These are phyloP conservation scores for Bryoglossum gracile DNA, from an alignment of 495 filamentous ascomycete genomes.

Conservation along the genomic window DNA sequence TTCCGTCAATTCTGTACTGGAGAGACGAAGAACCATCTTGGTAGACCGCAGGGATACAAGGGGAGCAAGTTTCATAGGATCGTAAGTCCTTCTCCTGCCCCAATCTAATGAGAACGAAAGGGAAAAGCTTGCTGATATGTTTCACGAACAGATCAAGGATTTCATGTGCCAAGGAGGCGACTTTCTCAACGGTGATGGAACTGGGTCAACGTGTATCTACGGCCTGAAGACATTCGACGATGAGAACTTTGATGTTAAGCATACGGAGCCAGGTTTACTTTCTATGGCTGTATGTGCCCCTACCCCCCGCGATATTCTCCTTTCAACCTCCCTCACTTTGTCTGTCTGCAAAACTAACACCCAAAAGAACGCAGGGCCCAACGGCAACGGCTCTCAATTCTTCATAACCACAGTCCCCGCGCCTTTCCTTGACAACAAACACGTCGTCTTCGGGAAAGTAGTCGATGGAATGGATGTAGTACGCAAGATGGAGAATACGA, in stretches of 20 bases:
- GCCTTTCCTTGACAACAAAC: constrained; percentile 87
- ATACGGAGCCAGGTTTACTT: constrained; percentile 71
- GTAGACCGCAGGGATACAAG: constrained; percentile 89
- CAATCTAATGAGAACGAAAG: neutral
- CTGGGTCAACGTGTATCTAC: constrained; percentile 81
- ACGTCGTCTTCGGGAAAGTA: constrained; percentile 93
- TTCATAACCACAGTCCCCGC: constrained; percentile 88
- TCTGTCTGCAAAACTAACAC: no score
- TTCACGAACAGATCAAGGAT: constrained; percentile 67
- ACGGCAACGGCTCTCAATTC: constrained; percentile 95
- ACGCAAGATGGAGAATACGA: constrained; percentile 79
- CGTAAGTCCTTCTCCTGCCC: constrained; percentile 43
- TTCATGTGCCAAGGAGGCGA: constrained; percentile 98
- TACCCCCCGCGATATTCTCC: neutral
- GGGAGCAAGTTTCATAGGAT: constrained; percentile 91
- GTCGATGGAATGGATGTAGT: constrained; percentile 86
- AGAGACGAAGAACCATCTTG: constrained; percentile 72
- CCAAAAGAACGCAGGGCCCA: constrained; percentile 91
- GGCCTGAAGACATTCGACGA: constrained; percentile 78
- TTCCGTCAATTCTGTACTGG: constrained; percentile 97
- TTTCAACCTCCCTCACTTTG: neutral
- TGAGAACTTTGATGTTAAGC: constrained; percentile 79
- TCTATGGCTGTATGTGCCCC: constrained; percentile 90
- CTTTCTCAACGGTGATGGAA: constrained; percentile 91
- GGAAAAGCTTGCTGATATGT: neutral